Base-by-base conservation (phyloP, 129 eudicot genomes). In the Oenanthe sinensis region DNA sequence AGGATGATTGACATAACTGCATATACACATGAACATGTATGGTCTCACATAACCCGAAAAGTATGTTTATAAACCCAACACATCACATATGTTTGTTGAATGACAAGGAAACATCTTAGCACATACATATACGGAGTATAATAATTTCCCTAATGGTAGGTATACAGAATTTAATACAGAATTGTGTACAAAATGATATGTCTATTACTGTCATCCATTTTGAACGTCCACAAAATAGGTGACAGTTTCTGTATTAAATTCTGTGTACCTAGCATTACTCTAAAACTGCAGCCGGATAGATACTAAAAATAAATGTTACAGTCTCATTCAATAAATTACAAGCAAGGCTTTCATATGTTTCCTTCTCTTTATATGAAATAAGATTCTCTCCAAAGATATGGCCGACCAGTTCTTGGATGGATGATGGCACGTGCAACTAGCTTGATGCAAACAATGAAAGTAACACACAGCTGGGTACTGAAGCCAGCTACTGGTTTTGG, bases 341-440 rank as follows among this genome's bases (percentile, higher is more conserved):
- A 60, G 68, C 68, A 60, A 60, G 65, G 33, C 14, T 60, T 60
- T 60, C 68, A 24, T 9, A 60, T 60, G 68, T 60, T 60, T 60
- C 68, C 36, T 60, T 60, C 68, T 60, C 68, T 60, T 24, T 58
- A 0, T 60, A 24, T n/a, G 68, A 24, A 60, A n/a, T 9, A 0
- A 60, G 68, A 60, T 60, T 60, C 68, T 60, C 68, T 60, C 68
- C 68, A 60, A 67, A 67, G 40, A 67, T 67, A 67, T 67, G 72
- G 72, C 72, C 72, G 72, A 67, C 72, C 72, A 13, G 72, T 67
- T 67, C 72, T 67, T 16, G 43, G 72, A 67, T 67, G 72, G 42
- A 33, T 67, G 72, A 67, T 67, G 22, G 72, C 72, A 67, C 72
- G 72, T 67, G 72, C 42, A 60, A n/a, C 33, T 9, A n/a, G 43